These are phyloP conservation scores for Hortaea werneckii DNA, from an alignment of 2,329 filamentous ascomycete species.

Conservation along the genomic window DNA sequence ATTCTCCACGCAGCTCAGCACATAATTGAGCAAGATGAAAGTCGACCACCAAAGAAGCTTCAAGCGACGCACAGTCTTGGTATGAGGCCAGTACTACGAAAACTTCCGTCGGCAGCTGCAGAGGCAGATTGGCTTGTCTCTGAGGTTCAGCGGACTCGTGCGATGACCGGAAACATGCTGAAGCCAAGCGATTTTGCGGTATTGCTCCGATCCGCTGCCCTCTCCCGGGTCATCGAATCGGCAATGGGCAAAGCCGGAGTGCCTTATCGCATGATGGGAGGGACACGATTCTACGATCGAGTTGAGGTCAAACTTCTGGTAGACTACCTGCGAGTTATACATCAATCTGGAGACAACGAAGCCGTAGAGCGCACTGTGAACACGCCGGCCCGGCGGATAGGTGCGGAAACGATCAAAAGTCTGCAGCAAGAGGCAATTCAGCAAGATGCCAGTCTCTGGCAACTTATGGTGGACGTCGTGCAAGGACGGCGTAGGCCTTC, in stretches of 20 bases:
- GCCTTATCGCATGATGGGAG: conserved; percentile 86
- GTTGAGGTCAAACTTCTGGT: conserved; percentile 77
- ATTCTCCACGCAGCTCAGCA: conserved; percentile 72
- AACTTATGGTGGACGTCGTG: conserved; percentile 50
- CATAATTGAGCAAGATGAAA: conserved; percentile 82
- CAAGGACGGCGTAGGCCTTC: conserved; percentile 42
- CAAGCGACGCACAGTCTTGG: conserved; percentile 72
- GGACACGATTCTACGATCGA: conserved; percentile 83
- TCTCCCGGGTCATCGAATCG: conserved; percentile 79
- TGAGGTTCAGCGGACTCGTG: conserved; percentile 62
- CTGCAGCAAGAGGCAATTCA: conserved; percentile 68
- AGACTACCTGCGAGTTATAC: conserved; percentile 78
- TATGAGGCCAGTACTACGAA: conserved; percentile 69
- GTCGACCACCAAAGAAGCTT: conserved; percentile 68
- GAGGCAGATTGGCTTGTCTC: conserved; percentile 85
- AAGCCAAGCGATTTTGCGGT: conserved; percentile 72
- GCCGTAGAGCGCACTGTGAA: conserved; percentile 78
- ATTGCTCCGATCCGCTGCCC: conserved; percentile 68
- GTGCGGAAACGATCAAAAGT: conserved; percentile 64
- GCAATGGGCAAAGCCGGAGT: conserved; percentile 71
- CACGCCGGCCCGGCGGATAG: conserved; percentile 68
- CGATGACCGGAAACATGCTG: conserved; percentile 64
- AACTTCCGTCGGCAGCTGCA: conserved; percentile 54
- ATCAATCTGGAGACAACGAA: conserved; percentile 79
- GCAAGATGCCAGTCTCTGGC: conserved; percentile 63